These are phyloP conservation scores for Aspergillus jensenii DNA, from an alignment of 2,329 filamentous ascomycete species.

Conservation along the genomic window DNA sequence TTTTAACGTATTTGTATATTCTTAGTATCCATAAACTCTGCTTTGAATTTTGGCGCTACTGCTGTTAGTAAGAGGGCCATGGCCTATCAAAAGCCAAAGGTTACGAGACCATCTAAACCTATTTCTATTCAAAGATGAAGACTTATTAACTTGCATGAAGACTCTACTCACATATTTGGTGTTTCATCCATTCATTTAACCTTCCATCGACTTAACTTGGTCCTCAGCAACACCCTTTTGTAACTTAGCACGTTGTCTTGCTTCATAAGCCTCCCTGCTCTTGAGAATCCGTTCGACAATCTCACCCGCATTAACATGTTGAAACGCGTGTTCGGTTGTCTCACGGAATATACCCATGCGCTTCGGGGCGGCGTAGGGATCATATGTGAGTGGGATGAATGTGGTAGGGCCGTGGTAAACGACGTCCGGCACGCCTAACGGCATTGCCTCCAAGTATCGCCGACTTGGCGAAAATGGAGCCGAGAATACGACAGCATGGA, in stretches of 20 bases:
- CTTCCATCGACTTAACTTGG: slow-evolving; percentile 61
- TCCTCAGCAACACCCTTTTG: slow-evolving; percentile 78
- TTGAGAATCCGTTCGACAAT: slow-evolving; percentile 90
- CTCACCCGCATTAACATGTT: slow-evolving; percentile 84
- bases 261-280: slow-evolving; percentile 85
- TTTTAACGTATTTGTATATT: slow-evolving; percentile 4
- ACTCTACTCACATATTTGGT: background rate
- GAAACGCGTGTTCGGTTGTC: slow-evolving; percentile 74
- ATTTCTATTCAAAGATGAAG: background rate
- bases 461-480: slow-evolving; percentile 85
- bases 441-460: slow-evolving; percentile 72
- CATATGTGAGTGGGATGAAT: slow-evolving; percentile 76
- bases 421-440: slow-evolving; percentile 70
- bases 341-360: slow-evolving; percentile 80
- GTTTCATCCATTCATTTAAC: slow-evolving; percentile 19
- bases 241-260: slow-evolving; percentile 84
- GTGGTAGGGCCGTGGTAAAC: slow-evolving; percentile 97
- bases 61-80: too few species aligned
- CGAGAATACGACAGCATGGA: slow-evolving; percentile 83
- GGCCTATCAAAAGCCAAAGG: background rate
- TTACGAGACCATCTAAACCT: background rate
- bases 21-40: background rate
- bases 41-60: background rate
- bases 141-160: background rate
- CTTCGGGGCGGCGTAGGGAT: slow-evolving; percentile 79